phyloP scores from a whole-genome alignment of 2,329 filamentous ascomycete species.

The Keithomyces neogunnii region DNA sequence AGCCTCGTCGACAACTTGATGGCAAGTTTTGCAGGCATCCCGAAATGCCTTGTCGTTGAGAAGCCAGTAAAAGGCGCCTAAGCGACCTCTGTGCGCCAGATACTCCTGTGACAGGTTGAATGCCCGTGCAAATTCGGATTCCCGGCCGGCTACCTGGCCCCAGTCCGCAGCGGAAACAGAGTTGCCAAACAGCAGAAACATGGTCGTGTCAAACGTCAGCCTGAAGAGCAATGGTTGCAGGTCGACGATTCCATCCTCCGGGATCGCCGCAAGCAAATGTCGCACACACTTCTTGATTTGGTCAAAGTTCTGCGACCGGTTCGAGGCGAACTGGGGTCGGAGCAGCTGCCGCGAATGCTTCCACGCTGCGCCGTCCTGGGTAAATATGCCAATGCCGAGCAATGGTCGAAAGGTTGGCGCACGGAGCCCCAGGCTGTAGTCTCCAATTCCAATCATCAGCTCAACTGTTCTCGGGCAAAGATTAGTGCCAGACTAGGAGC shows the following conservation, averaged over 20 bases:
- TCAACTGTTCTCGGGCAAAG: not conserved
- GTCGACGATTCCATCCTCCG: constrained; percentile 20
- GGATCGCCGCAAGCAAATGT: constrained; percentile 3
- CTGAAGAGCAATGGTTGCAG: constrained; percentile 36
- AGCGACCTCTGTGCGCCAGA: constrained; percentile 6
- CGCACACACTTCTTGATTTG: constrained; percentile 15
- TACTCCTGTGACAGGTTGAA: constrained; percentile 8
- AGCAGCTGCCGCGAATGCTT: constrained; percentile 26
- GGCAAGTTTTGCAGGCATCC: constrained; percentile 5
- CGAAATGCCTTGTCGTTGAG: constrained; percentile 4
- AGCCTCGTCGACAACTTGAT: constrained; percentile 5
- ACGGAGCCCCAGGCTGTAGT: constrained; percentile 3
- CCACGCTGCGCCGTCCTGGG: constrained; percentile 30
- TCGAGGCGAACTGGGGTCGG: constrained; percentile 14
- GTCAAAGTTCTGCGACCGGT: constrained; percentile 12
- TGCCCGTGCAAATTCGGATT: constrained; percentile 11
- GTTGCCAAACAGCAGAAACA: constrained; percentile 50
- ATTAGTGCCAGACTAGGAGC: not conserved
- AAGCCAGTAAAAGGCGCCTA: constrained; percentile 7
- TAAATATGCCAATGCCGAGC: constrained; percentile 10
- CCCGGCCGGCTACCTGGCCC: constrained; percentile 1
- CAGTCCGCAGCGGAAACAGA: constrained; percentile 20
- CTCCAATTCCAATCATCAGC: not conserved
- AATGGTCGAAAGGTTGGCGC: constrained; percentile 5
- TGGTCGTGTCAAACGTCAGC: constrained; percentile 35